Conservation (phyloP, 805 yeast genomes). For the Saccharomycopsis sp. region DNA sequence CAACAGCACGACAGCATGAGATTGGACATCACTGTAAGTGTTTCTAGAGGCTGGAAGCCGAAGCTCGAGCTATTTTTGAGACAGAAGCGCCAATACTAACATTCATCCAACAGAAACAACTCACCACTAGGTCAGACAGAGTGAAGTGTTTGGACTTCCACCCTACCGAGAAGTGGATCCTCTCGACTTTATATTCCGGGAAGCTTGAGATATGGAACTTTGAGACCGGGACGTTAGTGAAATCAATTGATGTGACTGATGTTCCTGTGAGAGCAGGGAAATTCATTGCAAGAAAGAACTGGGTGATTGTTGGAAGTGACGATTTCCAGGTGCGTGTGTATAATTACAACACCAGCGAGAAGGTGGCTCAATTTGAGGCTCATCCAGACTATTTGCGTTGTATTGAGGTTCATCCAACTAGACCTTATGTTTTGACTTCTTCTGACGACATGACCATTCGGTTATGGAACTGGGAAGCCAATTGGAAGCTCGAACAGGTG, state of each 20-base stretch:
- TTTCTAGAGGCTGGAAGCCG: too few relatives aligned
- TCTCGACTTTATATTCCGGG: constrained; percentile 87
- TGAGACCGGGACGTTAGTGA: constrained; percentile 76
- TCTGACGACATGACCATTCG: constrained; percentile 89
- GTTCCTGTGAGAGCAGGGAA: constrained; percentile 96
- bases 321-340: constrained; percentile 91
- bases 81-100: neutral
- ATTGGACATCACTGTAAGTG: constrained; percentile 5
- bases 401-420: constrained; percentile 89
- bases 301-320: constrained; percentile 95
- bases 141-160: constrained; percentile 98
- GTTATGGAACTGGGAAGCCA: constrained; percentile 96
- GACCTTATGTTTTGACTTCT: constrained; percentile 81
- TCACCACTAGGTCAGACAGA: constrained; percentile 89
- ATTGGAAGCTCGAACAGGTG: constrained; percentile 83
- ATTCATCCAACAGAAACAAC: constrained; percentile 48
- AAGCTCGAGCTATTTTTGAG: too few relatives aligned
- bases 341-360: constrained; percentile 94
- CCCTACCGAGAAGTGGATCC: constrained; percentile 95
- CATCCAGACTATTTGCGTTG: constrained; percentile 96
- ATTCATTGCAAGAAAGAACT: constrained; percentile 91
- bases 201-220: constrained; percentile 90
- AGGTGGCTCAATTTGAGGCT: constrained; percentile 91
- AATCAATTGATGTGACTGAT: constrained; percentile 90
- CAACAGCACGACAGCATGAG: neutral